phyloP scores from a whole-genome alignment of 1,139 yeast species.

The Insectozyma bohioensis region DNA sequence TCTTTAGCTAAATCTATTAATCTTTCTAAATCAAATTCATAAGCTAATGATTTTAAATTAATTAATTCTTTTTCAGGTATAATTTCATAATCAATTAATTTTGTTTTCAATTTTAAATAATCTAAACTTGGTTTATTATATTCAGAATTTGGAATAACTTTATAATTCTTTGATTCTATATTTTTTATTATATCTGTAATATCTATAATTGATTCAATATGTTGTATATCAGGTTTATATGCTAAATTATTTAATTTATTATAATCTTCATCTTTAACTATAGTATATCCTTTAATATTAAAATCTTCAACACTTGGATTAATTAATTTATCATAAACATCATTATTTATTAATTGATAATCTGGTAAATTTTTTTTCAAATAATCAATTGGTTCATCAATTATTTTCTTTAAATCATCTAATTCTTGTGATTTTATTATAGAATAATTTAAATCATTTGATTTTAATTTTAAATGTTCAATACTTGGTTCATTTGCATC shows the following conservation, averaged over 20 bases:
- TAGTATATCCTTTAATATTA: conserved; percentile 4
- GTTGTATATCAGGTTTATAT: conserved; percentile 21
- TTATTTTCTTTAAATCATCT: conserved; percentile 13
- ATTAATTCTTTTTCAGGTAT: conserved; percentile 19
- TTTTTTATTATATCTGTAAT: conserved; percentile 15
- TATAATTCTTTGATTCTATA: conserved; percentile 9
- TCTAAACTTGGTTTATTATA: conserved; percentile 19
- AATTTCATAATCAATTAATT: conserved; percentile 17
- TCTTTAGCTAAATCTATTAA: conserved; percentile 19
- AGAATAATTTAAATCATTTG: conserved; percentile 18
- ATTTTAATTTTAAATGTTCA: conserved; percentile 23
- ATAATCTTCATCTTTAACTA: conserved; percentile 11
- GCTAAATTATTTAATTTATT: conserved; percentile 14
- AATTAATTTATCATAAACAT: conserved; percentile 15
- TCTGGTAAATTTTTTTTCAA: conserved; percentile 17
- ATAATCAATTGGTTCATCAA: conserved; percentile 22
- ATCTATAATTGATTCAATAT: conserved; percentile 18
- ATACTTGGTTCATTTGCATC: conserved; percentile 35
- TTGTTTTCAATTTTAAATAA: conserved; percentile 23
- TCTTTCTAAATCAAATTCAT: conserved; percentile 27
- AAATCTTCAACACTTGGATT: conserved; percentile 16
- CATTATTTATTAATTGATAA: conserved; percentile 22
- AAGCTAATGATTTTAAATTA: conserved; percentile 13
- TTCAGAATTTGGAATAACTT: conserved; percentile 18
- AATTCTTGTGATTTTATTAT: conserved; percentile 26